Evolutionary conservation across 306 rosid genomes (phyloP).

Genomic region (Gastrolobium villosum): DNA sequence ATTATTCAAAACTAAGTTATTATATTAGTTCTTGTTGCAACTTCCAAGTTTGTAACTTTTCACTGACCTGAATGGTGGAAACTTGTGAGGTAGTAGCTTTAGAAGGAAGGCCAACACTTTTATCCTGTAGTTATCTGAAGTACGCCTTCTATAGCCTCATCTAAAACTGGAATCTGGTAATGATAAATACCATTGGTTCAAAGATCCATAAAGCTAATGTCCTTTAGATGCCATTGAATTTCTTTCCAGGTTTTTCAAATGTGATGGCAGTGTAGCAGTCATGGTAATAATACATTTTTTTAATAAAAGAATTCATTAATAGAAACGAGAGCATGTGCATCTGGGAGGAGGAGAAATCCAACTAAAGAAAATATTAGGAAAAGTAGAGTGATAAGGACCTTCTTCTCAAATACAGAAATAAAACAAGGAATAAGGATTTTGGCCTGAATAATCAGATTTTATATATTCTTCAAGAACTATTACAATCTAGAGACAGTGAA

Average conservation of each 20-base stretch:
- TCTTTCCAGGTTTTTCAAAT: constrained; percentile 23
- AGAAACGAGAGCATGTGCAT: not conserved
- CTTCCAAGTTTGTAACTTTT: constrained; percentile 12
- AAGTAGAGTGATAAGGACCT: no score
- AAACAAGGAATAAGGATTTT: no score
- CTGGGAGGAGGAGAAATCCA: not conserved
- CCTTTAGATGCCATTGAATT: not conserved
- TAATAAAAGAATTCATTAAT: not conserved
- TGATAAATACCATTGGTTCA: constrained; percentile 2
- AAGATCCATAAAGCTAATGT: not conserved
- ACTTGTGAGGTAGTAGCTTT: not conserved
- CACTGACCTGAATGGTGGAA: not conserved
- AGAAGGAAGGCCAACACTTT: not conserved
- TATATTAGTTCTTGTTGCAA: not conserved
- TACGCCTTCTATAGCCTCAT: constrained; percentile 13
- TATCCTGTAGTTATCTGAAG: not conserved
- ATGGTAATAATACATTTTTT: constrained; percentile 3
- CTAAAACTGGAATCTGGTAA: constrained; percentile 10
- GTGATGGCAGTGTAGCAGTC: not conserved
- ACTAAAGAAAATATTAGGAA: not conserved
- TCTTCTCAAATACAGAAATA: no score
- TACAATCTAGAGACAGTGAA: no score
- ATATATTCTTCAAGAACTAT: no score
- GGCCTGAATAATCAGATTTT: no score
- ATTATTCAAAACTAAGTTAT: not conserved